A percentile compares a stretch with the other conserved stretches of the same genome.
These are phyloP conservation scores for Colletotrichum euphorbiae DNA, from an alignment of 2,329 filamentous ascomycete species.

Conservation along the genomic window DNA sequence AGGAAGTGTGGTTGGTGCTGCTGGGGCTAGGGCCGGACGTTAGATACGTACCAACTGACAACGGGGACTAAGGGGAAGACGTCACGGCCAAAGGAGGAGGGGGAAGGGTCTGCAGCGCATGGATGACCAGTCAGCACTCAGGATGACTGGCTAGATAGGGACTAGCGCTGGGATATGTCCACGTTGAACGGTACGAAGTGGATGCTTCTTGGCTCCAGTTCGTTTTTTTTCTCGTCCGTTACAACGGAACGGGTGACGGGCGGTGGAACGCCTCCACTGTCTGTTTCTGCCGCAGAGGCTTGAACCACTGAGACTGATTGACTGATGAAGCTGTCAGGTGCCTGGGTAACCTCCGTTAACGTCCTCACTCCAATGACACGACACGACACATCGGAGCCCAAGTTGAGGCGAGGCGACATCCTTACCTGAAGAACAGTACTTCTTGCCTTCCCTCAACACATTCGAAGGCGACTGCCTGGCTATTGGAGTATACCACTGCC, in stretches of 20 bases:
- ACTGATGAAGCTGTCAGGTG: too few relatives aligned
- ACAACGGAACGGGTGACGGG: conserved; percentile 22
- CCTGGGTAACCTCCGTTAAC: conserved; percentile 1
- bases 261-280: conserved; percentile 12
- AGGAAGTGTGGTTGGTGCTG: conserved; percentile 17
- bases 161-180: conserved; percentile 1
- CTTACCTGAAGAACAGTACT: neutral
- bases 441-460: neutral
- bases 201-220: neutral
- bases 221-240: neutral
- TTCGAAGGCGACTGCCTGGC: neutral
- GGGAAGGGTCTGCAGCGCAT: conserved; percentile 22
- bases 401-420: neutral
- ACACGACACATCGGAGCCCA: neutral
- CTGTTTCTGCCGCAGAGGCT: neutral
- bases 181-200: conserved; percentile 1
- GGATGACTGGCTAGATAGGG: neutral
- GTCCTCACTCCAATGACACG: neutral
- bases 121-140: conserved; percentile 12
- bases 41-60: neutral
- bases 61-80: conserved; percentile 1
- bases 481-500: neutral
- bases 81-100: neutral
- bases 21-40: neutral
- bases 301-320: too few relatives aligned